phyloP scores from a whole-genome alignment of 208 protist genomes.

The Trypanosoma avium region DNA sequence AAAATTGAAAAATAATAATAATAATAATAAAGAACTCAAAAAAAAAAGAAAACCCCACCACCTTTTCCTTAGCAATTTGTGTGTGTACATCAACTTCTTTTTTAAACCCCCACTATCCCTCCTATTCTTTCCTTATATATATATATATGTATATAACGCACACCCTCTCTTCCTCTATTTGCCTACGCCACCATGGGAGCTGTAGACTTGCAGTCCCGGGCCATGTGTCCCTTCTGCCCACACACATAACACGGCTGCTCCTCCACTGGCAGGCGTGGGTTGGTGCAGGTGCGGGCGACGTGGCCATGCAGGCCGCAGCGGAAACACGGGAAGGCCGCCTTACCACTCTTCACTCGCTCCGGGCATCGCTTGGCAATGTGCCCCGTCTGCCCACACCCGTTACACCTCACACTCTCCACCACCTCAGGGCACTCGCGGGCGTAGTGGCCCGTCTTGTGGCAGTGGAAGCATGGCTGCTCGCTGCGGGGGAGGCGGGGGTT shows the following conservation, averaged over 20 bases:
- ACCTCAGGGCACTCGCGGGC: constrained; percentile 71
- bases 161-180: not conserved
- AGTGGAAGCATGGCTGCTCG: constrained; percentile 67
- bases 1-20: too few species aligned
- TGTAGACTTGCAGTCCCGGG: constrained; percentile 45
- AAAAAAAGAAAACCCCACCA: constrained; percentile 6
- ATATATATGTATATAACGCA: too few species aligned
- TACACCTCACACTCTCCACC: constrained; percentile 52
- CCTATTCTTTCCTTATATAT: too few species aligned
- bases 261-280: constrained; percentile 22
- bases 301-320: constrained; percentile 74
- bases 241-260: constrained; percentile 37
- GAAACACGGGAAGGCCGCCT: constrained; percentile 61
- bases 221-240: constrained; percentile 77
- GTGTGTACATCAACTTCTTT: too few species aligned
- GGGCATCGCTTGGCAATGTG: constrained; percentile 84
- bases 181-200: constrained; percentile 10
- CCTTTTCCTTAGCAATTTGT: constrained; percentile 2
- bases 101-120: too few species aligned
- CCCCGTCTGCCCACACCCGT: constrained; percentile 79
- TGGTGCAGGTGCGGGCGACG: constrained; percentile 73
- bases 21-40: too few species aligned
- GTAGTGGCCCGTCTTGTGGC: constrained; percentile 82
- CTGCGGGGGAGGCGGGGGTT: constrained; percentile 41
- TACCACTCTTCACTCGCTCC: constrained; percentile 35